Evolutionary conservation across 2,329 filamentous ascomycete species (phyloP), one percentile per base, ranked within the genome.

Genomic region (Arthrobotrys sinensis): DNA sequence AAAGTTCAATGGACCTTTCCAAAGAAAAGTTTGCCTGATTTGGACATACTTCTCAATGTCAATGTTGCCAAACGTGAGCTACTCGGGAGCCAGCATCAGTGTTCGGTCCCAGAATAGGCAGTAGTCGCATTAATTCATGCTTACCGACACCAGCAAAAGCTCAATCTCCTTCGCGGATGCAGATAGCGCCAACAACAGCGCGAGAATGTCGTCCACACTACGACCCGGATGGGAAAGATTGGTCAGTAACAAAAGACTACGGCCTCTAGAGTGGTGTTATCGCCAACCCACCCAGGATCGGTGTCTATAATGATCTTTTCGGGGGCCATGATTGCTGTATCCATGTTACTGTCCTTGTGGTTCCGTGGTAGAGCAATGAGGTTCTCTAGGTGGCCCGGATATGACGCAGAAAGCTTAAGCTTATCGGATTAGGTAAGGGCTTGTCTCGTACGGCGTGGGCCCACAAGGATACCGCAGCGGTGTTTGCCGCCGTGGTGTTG

Each of bases 291-390:
- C 80, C 94, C 86, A 81, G 95, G 95, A 84, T 98, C 96, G 1
- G 95, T 98, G 83, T 99, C 96, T 82, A 99, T 96, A 82, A 99
- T 97, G 81, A 99, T 91, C 82, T 89, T 90, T 81, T 89, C 90
- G 32, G 90, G 88, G 69, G 89, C 87, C 91, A 93, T 92, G 5
- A 55, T 36, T 67, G n/a, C 8, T 55, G 19, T 53, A 28, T 43
- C n/a, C 32, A 34, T 43, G 4, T 28, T 28, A 28, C 24, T 28
- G 24, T 28, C 24, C 24, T 28, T 28, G 24, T 28, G 24, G 24
- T 28, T 28, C 24, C 24, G 24, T 28, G 24, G 4, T 28, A 32
- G n/a, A 12, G 28, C 10, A 1, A 8, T 10, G 19, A 21, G 16
- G 16, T n/a, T 48, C 19, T 21, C 45, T 12, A 16, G 4, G 4